Evolutionary conservation across 164 flowering plant species (phyloP), one percentile per base, ranked within the genome.

Genomic region (Echeveria elegans): DNA sequence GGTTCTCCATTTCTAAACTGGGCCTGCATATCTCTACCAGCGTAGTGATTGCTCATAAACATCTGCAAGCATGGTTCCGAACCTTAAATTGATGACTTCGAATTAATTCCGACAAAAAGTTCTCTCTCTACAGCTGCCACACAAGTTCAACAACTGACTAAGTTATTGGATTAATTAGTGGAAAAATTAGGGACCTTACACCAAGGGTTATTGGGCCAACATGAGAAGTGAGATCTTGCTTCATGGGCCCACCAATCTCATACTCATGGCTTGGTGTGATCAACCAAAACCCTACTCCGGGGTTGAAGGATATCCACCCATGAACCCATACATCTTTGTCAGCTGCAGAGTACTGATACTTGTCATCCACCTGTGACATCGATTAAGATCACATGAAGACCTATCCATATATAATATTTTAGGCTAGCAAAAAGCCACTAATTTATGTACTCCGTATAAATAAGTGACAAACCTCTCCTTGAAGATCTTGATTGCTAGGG

Each of bases 261-360:
- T 77, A 79, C 72, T 85, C 88, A 14, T 81, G 71, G 75, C 81
- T 82, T 2, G 88, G 86, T 62, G 78, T 74, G 69, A 82, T 79
- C 45, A 77, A 37, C 86, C 88, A 85, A 66, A 82, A 82, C n/a
- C 86, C 86, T 9, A 85, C 60, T 24, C 64, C 65, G 9, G 82
- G 83, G 41, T 71, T 71, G 0, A 80, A 77, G 70, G 83, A 31
- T 29, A 62, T 62, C 65, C 65, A 62, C 26, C 65, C 37, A 62
- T 62, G 65, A 19, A 62, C 65, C 65, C 41, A 31, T 21, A 24
- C 65, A 30, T 62, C 65, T 62, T 62, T 37, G 41, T 37, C 41
- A 62, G 21, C 41, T 62, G 37, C 23, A 7, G 65, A 62, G 23
- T 62, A 62, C 21, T 62, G 65, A 23, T 62, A 62, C 65, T 62